These are phyloP conservation scores for Dipteronia sinensis DNA, from an alignment of 345 rosid species.

Conservation along the genomic window DNA sequence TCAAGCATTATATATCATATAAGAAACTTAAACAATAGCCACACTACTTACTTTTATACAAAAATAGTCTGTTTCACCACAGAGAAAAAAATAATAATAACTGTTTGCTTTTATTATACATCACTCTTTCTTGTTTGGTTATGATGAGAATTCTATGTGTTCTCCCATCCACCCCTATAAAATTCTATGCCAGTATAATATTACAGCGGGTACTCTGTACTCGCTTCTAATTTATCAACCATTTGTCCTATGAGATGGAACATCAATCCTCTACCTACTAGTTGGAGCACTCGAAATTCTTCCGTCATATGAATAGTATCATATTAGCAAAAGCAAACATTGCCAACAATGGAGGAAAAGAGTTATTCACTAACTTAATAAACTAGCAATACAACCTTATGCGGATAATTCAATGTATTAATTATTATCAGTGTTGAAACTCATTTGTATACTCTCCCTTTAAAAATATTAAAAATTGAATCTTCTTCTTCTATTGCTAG, in stretches of 20 bases:
- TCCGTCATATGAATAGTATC: background rate
- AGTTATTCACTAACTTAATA: background rate
- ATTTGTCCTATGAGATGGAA: background rate
- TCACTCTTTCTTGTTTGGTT: background rate
- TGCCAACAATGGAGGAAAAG: background rate
- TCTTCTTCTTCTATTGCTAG: background rate
- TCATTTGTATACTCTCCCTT: background rate
- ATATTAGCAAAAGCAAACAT: slow-evolving; percentile 7
- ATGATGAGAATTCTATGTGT: background rate
- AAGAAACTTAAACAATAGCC: background rate
- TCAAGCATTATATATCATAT: no score
- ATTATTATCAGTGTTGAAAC: background rate
- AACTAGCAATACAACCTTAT: background rate
- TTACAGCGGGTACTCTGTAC: background rate
- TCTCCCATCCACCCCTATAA: background rate
- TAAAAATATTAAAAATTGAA: background rate
- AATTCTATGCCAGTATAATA: background rate
- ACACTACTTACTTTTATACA: background rate
- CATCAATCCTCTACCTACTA: background rate
- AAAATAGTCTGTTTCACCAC: background rate
- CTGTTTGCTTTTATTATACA: background rate
- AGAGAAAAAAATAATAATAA: background rate
- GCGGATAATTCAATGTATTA: background rate
- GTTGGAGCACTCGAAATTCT: background rate
- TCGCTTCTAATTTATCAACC: background rate